Evolutionary conservation across 2,329 filamentous ascomycete species (phyloP), one percentile per base, ranked within the genome.

Genomic region (Penicillium janthinellum): DNA sequence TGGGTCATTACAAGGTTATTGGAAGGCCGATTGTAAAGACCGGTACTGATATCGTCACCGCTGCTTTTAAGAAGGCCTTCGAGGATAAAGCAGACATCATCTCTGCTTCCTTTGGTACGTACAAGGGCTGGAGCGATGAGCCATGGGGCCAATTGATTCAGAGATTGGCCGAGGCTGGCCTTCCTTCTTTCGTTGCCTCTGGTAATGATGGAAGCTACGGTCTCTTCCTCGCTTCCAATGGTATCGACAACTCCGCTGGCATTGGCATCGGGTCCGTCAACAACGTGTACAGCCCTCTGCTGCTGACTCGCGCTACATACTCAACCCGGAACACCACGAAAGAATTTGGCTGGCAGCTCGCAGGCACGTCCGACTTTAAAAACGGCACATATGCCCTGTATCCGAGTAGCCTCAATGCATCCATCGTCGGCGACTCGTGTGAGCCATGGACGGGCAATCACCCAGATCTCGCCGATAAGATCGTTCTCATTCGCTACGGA

Each of bases 401-500:
- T 75, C 73, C 84, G 10, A 76, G 78, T 34, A 83, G 74, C 67
- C 79, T 79, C 60, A 77, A 88, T 71, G 79, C 79, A 14, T 76
- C 77, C 1, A 76, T 82, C 34, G 63, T 75, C 71, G 45, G 45
- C 11, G 45, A 48, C 12, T 48, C 45, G 2, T 48, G 45, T 8
- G 6, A 48, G 28, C 45, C 82, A 2, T 42, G 44, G 38, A 48
- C 60, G 10, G 51, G 14, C 7, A 79, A 82, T 41, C 83, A 85
- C 2, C 84, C 86, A 1, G 82, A 88, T 64, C 77, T 90, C 15
- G 82, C 82, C 47, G 77, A 77, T 25, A 77, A 83, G 52, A 82
- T 90, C 39, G 85, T 87, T 3, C 80, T 89, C 8, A 77, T 89
- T 41, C 83, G 84, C 49, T 82, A 85, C 25, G 86, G 86, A 51